Base-by-base conservation (phyloP, 495 filamentous ascomycete genomes). In the Letharia lupina region DNA sequence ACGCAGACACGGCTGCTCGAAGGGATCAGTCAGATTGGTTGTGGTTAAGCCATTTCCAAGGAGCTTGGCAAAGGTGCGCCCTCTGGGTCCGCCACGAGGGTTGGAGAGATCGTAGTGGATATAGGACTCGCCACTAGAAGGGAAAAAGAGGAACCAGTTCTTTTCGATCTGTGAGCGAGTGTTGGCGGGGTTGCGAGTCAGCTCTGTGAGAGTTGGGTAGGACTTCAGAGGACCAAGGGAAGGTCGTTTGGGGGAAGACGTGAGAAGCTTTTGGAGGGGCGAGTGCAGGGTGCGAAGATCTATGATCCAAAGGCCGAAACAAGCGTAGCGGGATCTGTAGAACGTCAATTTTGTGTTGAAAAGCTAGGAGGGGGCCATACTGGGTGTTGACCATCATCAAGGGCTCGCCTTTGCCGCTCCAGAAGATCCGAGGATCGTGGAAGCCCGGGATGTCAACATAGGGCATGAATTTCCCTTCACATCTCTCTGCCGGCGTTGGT, bases 321-420 rank as follows among this genome's bases (percentile, higher is more conserved):
- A 78, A n/a, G 76, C 72, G 60, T 78, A 78, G n/a, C 73, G 71
- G 9, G 76, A 78, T 62, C 74, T 75, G 37, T 20, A 61, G 11
- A 0, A 44, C 10, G 28, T 67, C 12, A 65, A 23, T 15, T 28
- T 40, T 9, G 4, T 0, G 5, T 18, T 31, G 23, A 33, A 28
- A 52, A 16, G 20, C n/a, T n/a, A 15, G 4, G n/a, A n/a, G 11
- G 0, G 37, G 37, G 12, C 23, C 71, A 56, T 69, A 77, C 76
- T 78, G 76, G 7, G 76, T 75, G 40, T 73, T 76, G 28, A 76
- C 67, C 73, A 78, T 77, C 70, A 78, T 73, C 39, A 78, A 63
- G 3, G 76, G 76, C 65, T 77, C 76, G 1, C 76, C 76, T 60
- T 72, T 72, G 9, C 74, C 76, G 47, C 72, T 77, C 73, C 77